Base-by-base conservation (phyloP, 768 basidiomycete genomes). In the Pleurotus djamor region DNA sequence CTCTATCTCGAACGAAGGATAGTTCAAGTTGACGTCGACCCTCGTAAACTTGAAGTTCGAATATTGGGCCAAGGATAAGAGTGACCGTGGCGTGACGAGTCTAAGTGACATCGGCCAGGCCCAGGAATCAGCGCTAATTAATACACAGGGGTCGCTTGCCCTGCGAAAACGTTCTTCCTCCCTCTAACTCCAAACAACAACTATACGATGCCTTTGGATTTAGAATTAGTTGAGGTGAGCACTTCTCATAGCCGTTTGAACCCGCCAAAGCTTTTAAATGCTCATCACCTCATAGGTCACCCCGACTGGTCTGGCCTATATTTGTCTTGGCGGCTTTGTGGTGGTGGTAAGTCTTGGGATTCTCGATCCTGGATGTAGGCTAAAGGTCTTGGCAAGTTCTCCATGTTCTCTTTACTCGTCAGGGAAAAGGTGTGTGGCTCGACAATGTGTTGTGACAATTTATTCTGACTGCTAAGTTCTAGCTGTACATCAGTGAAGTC, bases 401-500 rank as follows among this genome's bases (percentile, higher is more conserved):
- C 91, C 33, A 83, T 93, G 80, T 75, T 91, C 37, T 93, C 93
- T 3, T 77, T 94, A 17, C 74, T 94, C 12, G 83, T 94, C 48
- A 92, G 91, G 72, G 92, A 97, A 72, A 87, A 77, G 76, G 91
- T 89, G 48, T 8, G 71, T 66, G 21, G 21, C 21, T 28, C 21
- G 21, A 28, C 21, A 28, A 28, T 28, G 21, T 28, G 21, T 28
- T 28, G 21, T 28, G 21, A 28, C 21, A 28, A 28, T 28, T 28
- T 28, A 28, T 28, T 28, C 13, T 17, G 12, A 52, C 45, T 51
- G 45, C n/a, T 14, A 4, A 16, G 41, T 14, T 28, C 13, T 52
- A 92, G 84, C 67, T 96, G 4, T 97, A 89, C 67, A 84, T 97
- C 63, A 97, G 94, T 65, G 96, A 99, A 78, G 95, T 96, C 37